Evolutionary conservation across 2,329 filamentous ascomycete genomes (phyloP).

Genomic region (Botrytis hyacinthi): DNA sequence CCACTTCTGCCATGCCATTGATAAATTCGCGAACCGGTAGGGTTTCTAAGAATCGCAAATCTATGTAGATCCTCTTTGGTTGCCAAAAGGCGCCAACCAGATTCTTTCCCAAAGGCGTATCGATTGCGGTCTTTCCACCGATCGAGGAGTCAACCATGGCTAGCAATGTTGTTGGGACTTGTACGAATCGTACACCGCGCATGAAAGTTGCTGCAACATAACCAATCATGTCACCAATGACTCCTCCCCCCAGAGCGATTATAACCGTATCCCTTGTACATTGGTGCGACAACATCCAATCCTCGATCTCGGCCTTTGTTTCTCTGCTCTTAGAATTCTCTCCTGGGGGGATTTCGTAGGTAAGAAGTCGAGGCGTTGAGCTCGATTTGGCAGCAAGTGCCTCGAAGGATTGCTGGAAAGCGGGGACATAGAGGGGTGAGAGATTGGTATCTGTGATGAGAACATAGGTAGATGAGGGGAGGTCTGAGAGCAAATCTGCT

Average conservation of each 20-base stretch:
- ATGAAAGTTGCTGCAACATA: conserved; percentile 98
- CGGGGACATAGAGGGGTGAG: conserved; percentile 72
- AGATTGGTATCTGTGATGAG: conserved; percentile 97
- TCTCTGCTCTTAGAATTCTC: conserved; percentile 91
- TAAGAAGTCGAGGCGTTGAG: conserved; percentile 67
- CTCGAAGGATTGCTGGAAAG: conserved; percentile 68
- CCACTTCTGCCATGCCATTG: conserved; percentile 97
- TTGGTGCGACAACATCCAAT: conserved; percentile 91
- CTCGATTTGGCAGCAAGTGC: conserved; percentile 41
- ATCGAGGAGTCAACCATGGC: conserved; percentile 99
- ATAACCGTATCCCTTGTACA: conserved; percentile 95
- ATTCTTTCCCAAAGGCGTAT: conserved; percentile 94
- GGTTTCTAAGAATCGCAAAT: conserved; percentile 86
- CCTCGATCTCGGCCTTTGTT: conserved; percentile 93
- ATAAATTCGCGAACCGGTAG: conserved; percentile 90
- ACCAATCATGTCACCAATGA: conserved; percentile 97
- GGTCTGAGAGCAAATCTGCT: conserved; percentile 72
- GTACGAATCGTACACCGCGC: conserved; percentile 92
- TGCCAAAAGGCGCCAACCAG: conserved; percentile 96
- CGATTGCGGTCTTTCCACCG: conserved; percentile 96
- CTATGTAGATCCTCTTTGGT: conserved; percentile 89
- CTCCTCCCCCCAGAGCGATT: conserved; percentile 89
- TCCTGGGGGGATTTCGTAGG: conserved; percentile 83
- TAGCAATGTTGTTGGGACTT: conserved; percentile 91
- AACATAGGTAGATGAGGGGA: conserved; percentile 87